Evolutionary conservation across 306 rosid genomes (phyloP).

Genomic region (Phaseolus lunatus): DNA sequence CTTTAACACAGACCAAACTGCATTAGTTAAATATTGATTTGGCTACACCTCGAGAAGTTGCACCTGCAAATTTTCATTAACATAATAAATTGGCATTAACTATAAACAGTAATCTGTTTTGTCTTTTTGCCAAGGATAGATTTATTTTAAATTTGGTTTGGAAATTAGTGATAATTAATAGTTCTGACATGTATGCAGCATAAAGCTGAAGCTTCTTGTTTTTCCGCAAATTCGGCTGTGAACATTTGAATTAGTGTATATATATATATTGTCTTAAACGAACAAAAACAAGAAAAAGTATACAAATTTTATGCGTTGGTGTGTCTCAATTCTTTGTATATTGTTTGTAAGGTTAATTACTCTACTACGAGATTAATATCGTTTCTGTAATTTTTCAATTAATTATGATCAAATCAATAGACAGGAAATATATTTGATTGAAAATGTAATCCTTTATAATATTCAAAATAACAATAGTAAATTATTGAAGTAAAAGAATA

Average conservation of each 20-base stretch:
- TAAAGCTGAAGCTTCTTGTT: constrained; percentile 29
- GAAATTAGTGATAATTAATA: constrained; percentile 28
- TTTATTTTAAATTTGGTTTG: constrained; percentile 3
- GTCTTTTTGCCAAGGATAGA: constrained; percentile 5
- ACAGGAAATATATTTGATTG: no score
- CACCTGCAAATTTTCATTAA: constrained; percentile 32
- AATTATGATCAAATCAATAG: no score
- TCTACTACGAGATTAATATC: no score
- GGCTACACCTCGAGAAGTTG: constrained; percentile 42
- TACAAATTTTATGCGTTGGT: no score
- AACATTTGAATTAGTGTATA: constrained; percentile 33
- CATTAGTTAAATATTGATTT: not conserved
- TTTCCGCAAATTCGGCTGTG: constrained; percentile 14
- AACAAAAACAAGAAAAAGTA: no score
- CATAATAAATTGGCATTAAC: constrained; percentile 20
- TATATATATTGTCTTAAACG: no score
- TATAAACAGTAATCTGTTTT: not conserved
- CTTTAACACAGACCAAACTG: not conserved
- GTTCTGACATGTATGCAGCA: not conserved
- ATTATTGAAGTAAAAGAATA: no score
- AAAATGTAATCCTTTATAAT: no score
- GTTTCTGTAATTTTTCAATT: no score
- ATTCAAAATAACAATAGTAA: no score
- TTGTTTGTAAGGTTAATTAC: no score
- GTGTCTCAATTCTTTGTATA: no score